These are phyloP conservation scores for Ceratocystis papillata DNA, from an alignment of 2,329 filamentous ascomycete genomes.

Conservation along the genomic window DNA sequence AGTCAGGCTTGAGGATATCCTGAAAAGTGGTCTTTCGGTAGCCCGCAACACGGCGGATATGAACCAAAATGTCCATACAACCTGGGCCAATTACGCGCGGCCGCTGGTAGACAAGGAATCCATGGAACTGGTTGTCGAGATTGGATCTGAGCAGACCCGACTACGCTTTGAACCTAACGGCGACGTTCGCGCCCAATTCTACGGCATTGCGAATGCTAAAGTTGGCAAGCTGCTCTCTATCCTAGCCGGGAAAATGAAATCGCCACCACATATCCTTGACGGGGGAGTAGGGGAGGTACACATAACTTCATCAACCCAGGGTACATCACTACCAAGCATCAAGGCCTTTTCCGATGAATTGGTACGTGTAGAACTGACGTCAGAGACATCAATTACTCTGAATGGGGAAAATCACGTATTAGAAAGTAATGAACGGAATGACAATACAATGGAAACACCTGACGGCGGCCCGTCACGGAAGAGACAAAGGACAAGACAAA, in stretches of 20 bases:
- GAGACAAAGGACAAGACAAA: conserved; percentile 21
- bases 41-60: conserved; percentile 46
- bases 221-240: conserved; percentile 67
- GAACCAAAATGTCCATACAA: conserved; percentile 29
- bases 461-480: conserved; percentile 25
- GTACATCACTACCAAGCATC: conserved; percentile 34
- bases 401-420: conserved; percentile 43
- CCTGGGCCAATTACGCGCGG: conserved; percentile 66
- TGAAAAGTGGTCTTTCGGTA: conserved; percentile 72
- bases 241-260: conserved; percentile 66
- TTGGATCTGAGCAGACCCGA: conserved; percentile 54
- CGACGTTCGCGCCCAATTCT: conserved; percentile 56
- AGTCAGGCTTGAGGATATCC: conserved; percentile 73
- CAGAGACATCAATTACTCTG: conserved; percentile 47
- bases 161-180: conserved; percentile 38
- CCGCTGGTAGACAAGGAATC: conserved; percentile 65
- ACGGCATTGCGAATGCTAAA: conserved; percentile 56
- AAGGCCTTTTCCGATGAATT: conserved; percentile 55
- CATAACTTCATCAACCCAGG: too few relatives aligned
- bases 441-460: conserved; percentile 28
- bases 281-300: neutral
- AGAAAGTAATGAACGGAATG: conserved; percentile 27
- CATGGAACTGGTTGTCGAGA: conserved; percentile 68
- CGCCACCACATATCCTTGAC: conserved; percentile 36
- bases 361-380: conserved; percentile 51